These are phyloP conservation scores for Periconia macrospinosa DNA, from an alignment of 2,329 filamentous ascomycete genomes.

Conservation along the genomic window DNA sequence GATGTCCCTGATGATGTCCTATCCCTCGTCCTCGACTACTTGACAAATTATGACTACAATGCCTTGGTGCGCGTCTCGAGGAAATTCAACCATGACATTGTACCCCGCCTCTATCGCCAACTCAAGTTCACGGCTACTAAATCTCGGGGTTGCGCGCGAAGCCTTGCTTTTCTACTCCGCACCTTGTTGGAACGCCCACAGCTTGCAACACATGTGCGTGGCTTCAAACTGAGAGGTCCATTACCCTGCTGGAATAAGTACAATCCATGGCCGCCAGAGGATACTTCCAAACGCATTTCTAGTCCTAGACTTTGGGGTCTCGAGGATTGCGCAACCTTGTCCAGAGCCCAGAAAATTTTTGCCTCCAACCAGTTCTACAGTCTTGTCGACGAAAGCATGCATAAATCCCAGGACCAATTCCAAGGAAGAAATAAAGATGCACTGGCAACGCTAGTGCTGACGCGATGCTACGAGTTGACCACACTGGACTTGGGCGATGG, in stretches of 20 bases:
- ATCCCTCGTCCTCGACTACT: constrained; percentile 15
- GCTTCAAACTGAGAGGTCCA: constrained; percentile 17
- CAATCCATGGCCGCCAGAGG: constrained; percentile 20
- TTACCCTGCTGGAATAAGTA: constrained; percentile 22
- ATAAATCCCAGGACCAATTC: constrained; percentile 21
- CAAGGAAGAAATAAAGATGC: constrained; percentile 23
- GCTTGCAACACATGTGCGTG: constrained; percentile 14
- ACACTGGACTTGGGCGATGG: constrained; percentile 24
- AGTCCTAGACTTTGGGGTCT: constrained; percentile 24
- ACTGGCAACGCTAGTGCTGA: constrained; percentile 22
- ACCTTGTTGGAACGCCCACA: constrained; percentile 23
- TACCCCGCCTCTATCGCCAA: constrained; percentile 21
- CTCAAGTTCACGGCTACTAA: constrained; percentile 21
- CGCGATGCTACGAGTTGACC: constrained; percentile 17
- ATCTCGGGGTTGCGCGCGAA: constrained; percentile 20
- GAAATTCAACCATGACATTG: constrained; percentile 12
- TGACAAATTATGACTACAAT: constrained; percentile 15
- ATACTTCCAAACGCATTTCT: constrained; percentile 4
- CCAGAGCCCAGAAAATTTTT: constrained; percentile 18
- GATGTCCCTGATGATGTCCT: constrained; percentile 17
- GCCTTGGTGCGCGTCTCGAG: constrained; percentile 17
- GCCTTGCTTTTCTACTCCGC: constrained; percentile 20
- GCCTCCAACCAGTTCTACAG: constrained; percentile 24
- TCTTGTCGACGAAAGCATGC: constrained; percentile 25
- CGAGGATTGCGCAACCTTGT: constrained; percentile 17